phyloP scores from a whole-genome alignment of 192 early-diverging fungal genomes.

The Rhizophlyctis rosea region DNA sequence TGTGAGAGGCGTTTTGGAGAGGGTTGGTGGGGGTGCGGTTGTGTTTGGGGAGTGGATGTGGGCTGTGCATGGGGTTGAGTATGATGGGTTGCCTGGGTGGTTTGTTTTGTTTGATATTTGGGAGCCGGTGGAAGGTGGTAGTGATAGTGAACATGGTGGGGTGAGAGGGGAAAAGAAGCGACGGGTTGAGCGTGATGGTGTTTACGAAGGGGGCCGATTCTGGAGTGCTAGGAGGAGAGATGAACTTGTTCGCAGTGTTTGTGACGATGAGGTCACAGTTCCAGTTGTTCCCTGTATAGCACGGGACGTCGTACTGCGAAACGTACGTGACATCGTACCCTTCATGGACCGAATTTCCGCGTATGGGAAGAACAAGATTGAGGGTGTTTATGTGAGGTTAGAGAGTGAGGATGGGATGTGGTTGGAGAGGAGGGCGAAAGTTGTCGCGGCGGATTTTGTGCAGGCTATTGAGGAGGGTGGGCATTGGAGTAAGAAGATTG shows the following conservation, averaged over 20 bases:
- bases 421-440: slow-evolving; percentile 36
- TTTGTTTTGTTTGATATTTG: slow-evolving; percentile 45
- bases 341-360: background rate
- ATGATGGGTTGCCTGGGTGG: slow-evolving; percentile 27
- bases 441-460: slow-evolving; percentile 45
- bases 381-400: slow-evolving; percentile 35
- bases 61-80: slow-evolving; percentile 36
- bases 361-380: slow-evolving; percentile 15
- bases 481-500: slow-evolving; percentile 40
- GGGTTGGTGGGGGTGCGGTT: background rate
- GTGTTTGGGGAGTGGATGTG: slow-evolving; percentile 50
- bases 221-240: background rate
- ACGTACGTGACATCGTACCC: background rate
- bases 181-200: slow-evolving; percentile 19
- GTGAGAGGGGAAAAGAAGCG: too few relatives aligned
- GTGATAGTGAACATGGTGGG: background rate
- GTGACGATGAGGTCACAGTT: slow-evolving; percentile 3
- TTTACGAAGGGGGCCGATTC: background rate
- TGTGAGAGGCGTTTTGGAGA: background rate
- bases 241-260: background rate
- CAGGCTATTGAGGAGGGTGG: slow-evolving; percentile 31
- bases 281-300: slow-evolving; percentile 9
- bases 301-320: background rate
- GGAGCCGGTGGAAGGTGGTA: background rate
- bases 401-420: slow-evolving; percentile 23